These are phyloP conservation scores for Vanilla planifolia DNA, from an alignment of 106 monocot species.

Conservation along the genomic window DNA sequence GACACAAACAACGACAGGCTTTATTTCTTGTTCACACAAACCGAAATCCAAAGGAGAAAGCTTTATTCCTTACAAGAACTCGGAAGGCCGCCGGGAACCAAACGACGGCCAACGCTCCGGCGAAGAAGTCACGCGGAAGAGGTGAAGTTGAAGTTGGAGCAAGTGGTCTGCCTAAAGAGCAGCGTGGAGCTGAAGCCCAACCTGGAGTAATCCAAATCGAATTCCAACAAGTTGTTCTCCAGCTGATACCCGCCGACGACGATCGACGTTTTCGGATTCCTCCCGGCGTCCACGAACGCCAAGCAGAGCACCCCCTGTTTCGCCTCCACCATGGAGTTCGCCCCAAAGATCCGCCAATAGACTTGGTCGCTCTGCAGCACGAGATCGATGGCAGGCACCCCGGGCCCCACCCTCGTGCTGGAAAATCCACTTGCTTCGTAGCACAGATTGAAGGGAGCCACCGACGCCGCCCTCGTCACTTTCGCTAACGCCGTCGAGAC, in stretches of 20 bases:
- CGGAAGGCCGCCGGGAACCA: too few species aligned
- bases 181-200: slow-evolving; percentile 60
- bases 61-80: too few species aligned
- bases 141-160: slow-evolving; percentile 59
- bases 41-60: too few species aligned
- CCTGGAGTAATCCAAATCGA: slow-evolving; percentile 46
- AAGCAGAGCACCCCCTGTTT: slow-evolving; percentile 36
- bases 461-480: slow-evolving; percentile 14
- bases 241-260: slow-evolving; percentile 63
- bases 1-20: too few species aligned
- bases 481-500: slow-evolving; percentile 15
- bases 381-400: slow-evolving; percentile 44
- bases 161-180: slow-evolving; percentile 43
- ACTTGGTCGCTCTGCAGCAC: slow-evolving; percentile 32
- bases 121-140: neutral
- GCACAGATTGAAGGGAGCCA: slow-evolving; percentile 47
- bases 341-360: slow-evolving; percentile 42
- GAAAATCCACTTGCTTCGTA: slow-evolving; percentile 15
- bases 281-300: slow-evolving; percentile 63
- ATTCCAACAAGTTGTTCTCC: slow-evolving; percentile 69
- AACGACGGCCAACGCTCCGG: too few species aligned
- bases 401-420: slow-evolving; percentile 46
- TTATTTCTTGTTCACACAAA: too few species aligned
- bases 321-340: slow-evolving; percentile 62
- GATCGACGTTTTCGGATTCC: slow-evolving; percentile 32